Base-by-base conservation (phyloP, 306 rosid species). In the Prunus fruticosa region DNA sequence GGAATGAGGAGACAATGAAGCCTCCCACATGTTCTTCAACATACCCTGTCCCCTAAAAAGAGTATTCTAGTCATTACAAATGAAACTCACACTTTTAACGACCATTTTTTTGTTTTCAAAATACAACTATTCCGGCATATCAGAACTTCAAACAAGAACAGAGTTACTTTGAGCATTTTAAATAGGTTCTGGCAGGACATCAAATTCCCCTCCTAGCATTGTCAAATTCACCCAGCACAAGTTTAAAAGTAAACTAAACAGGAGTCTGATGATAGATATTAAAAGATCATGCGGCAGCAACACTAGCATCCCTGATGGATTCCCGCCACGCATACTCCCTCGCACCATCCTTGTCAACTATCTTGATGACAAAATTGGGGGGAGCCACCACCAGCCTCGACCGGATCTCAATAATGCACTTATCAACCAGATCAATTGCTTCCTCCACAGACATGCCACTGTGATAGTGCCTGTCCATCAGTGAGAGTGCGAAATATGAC, bases 401-500 rank as follows among this genome's bases (percentile, higher is more conserved):
- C 58, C 92, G 83, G 54, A 94, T 94, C 75, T 95, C 99, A 32
- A 76, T 1, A 11, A 95, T 95, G 88, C 92, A 87, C 79, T 90
- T 92, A 64, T 92, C 99, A 32, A 95, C 90, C 56, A 95, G 76
- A 73, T 87, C 92, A 51, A 92, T 73, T 8, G 97, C 97, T 77
- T 92, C 97, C 74, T 95, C 90, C 57, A 90, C 79, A 0, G 96
- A 80, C 99, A 95, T 95, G 77, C 88, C 91, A 32, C 89, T 88
- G 32, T 88, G 94, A 78, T 75, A 94, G 89, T 91, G 97, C 86
- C 98, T 88, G 83, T 95, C 97, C 99, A 95, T 95, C 85, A 89
- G 86, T 41, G 97, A 73, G 53, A 95, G 96, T 23, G 99, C 80
- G 58, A 95, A 91, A 69, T 90, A 95, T 53, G 99, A 92, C 3